Evolutionary conservation across 2,329 filamentous ascomycete species (phyloP), one percentile per base, ranked within the genome.

Genomic region (Samsoniella hepiali): DNA sequence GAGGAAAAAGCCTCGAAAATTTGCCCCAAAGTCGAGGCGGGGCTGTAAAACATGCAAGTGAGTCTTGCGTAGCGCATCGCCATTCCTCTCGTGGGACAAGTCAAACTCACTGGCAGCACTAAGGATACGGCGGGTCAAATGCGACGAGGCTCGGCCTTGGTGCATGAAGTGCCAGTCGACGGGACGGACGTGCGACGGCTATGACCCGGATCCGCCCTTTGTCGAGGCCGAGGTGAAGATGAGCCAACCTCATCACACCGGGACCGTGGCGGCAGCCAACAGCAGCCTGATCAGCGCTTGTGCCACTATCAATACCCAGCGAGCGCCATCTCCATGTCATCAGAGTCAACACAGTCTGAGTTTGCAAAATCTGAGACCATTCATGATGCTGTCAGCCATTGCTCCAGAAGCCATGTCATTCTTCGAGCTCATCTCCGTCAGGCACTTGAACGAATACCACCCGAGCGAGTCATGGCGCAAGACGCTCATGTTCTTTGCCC

Each of bases 41-140:
- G 75, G 75, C 55, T 77, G 75, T 67, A 76, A 74, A 67, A 77
- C 75, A 49, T 77, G 75, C 75, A 77, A 77, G 75, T 77, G 63
- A 73, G 75, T 71, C 55, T 66, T 63, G 10, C 27, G 17, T 27
- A 27, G 22, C 22, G 22, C 22, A 22, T 22, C 22, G 22, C 22
- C 22, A 22, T 22, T 22, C 22, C 22, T 22, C 22, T 22, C 22
- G 22, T 22, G 22, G 22, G 22, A 22, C 22, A 22, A 22, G 22
- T 22, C 22, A 22, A 22, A 22, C 22, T 22, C 22, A 22, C 22
- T 22, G 22, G 22, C 22, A 22, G 22, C 10, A 59, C 58, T 61
- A 77, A 22, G 75, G 64, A 76, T 75, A 68, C 69, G 74, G 65
- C 70, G 74, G 64, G 51, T 77, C 17, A 77, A 76, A 70, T 77